Base-by-base conservation (phyloP, 345 rosid species). In the Raphanus sativus region DNA sequence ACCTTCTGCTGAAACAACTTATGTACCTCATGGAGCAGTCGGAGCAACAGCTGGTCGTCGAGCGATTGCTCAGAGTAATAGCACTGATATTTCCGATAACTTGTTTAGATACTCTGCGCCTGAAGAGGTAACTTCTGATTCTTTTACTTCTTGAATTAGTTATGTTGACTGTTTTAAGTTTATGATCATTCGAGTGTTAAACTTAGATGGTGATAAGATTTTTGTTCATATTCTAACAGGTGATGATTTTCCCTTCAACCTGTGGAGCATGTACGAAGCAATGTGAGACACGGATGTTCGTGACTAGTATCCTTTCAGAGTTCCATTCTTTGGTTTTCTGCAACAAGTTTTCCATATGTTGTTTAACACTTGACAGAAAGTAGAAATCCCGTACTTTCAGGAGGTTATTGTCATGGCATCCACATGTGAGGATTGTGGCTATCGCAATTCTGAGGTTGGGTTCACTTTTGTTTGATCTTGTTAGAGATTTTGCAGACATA, bases 341-440 rank as follows among this genome's bases (percentile, higher is more conserved):
- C 15, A 38, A 40, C 8, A 42, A 13, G 2, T 67, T 61, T 72
- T 28, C 16, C 30, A 1, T 8, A 4, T 73, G 61, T 33, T 75
- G 73, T 80, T 75, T 83, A 77, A 36, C 56, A 62, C 89, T 86
- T 90, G 83, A 88, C 86, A 21, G 32, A 40, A 17, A 29, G 69
- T 65, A 94, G 98, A 86, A 32, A 94, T 94, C 81, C 98, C 98
- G 40, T 94, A 94, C 81, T 94, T 92, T 81, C 97, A 92, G 74
- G 98, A 94, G 82, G 98, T 94, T 71, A 95, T 92, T 68, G 98
- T 92, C 85, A 94, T 94, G 98, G 97, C 98, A 73, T 90, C 98
- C 13, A 84, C 93, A 6, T 91, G 98, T 61, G 97, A 91, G 65
- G 73, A 80, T 15, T 94, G 98, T 85, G 98, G 98, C 70, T 94